Base-by-base conservation (phyloP, 495 filamentous ascomycete genomes). In the Podospora didyma region DNA sequence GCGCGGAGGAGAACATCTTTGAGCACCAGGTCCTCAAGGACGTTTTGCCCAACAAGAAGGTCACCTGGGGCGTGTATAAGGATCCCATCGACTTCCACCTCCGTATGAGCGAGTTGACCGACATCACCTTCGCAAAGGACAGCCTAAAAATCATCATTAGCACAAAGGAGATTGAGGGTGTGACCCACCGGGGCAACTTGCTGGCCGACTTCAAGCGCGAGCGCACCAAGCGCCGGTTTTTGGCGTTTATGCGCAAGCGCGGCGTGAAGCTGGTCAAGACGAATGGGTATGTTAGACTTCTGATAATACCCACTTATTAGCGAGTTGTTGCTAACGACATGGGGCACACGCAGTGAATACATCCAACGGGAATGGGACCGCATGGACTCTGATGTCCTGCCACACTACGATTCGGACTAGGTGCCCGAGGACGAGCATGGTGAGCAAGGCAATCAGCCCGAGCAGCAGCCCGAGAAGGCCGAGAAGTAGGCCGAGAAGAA, bases 1-100 rank as follows among this genome's bases (percentile, higher is more conserved):
- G 65, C 37, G 59, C 37, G 14, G 68, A 73, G 22, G 69, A 62
- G 45, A 51, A 53, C 17, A 49, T 66, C 39, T 71, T 77, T 20
- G 75, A 79, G 65, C 77, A 79, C 60, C 75, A 78, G 51, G 73
- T 79, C 14, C 66, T 79, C n/a, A 64, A 69, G 31, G 72, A 74
- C 19, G 66, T 72, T 2, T 46, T 60, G 42, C 69, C 69, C 22
- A 65, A 61, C 37, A 46, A 49, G 26, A 3, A 31, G 16, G 62
- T 69, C n/a, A 70, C 62, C 16, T 79, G 77, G 77, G 70, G 70
- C 44, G 66, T 70, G 21, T 78, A 76, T 61, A 72, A 73, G 56
- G 67, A 76, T 35, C 74, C 75, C 6, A 69, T 73, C 57, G 68
- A 78, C 53, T 79, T 79, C 58, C 70, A 75, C 46, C 54, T 78